Evolutionary conservation across 495 filamentous ascomycete species (phyloP), one percentile per base, ranked within the genome.

Genomic region (Xylaria intraflava): DNA sequence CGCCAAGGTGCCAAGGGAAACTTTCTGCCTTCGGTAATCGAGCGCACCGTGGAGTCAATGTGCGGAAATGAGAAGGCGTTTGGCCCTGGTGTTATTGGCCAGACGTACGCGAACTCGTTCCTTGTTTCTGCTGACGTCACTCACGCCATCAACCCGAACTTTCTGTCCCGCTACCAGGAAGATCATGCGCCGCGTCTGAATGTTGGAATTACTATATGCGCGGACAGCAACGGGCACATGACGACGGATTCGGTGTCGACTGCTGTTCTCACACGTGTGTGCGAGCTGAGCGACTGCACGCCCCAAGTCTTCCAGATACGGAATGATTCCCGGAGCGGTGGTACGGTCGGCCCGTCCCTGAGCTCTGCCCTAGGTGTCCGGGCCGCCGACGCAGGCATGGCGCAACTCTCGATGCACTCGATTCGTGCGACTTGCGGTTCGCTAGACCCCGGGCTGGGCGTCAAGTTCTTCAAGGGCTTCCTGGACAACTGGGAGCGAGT

Each of bases 121-220:
- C 74, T 98, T 51, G 80, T 96, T 53, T 93, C 88, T 6, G 89
- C 89, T 4, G 93, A 98, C 65, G 93, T 98, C 52, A 90, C 83
- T 9, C 93, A 98, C 69, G 90, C 93, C 45, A 87, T 91, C 2
- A 91, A 98, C 75, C 93, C 93, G 53, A 98, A 96, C 74, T 95
- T 91, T 78, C 70, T 86, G 0, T 70, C 71, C 52, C 79, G 79
- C 22, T 96, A 96, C 72, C 85, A 96, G 3, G 76, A 86, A 46
- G 85, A 87, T 60, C 93, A 96, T 72, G 73, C 86, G 1, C 91
- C 93, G 6, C 82, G 87, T 2, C 78, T 98, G n/a, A 98, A 96
- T 69, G 81, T 89, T 41, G 93, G 93, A 27, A 77, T 93, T 8
- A 80, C 83, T n/a, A 75, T 98, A 22, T 85, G 83, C 31, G 83